Evolutionary conservation across 306 rosid genomes (phyloP).

Genomic region (Prunus armeniaca): DNA sequence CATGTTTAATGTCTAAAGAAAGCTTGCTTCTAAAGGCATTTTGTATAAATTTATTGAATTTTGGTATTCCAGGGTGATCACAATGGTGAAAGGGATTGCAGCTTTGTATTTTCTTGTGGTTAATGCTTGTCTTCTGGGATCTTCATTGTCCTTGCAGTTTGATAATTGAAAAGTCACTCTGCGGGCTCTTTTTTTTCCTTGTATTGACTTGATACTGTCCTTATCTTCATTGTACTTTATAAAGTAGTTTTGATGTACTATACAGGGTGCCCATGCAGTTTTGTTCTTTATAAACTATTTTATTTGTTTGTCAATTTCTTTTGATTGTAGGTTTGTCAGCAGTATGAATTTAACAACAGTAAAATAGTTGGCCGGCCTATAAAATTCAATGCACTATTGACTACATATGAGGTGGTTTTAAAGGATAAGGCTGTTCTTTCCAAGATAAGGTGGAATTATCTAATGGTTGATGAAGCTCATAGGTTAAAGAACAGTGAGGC

Average conservation of each 20-base stretch:
- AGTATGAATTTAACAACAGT: conserved; percentile 76
- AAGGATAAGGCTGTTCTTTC: conserved; percentile 94
- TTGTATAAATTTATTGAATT: neutral
- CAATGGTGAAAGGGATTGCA: neutral
- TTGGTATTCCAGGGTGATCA: neutral
- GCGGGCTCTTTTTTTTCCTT: neutral
- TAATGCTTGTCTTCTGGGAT: neutral
- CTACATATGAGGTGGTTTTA: conserved; percentile 94
- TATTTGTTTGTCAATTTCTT: neutral
- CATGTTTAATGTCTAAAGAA: neutral
- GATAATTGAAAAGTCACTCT: neutral
- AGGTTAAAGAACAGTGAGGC: conserved; percentile 99
- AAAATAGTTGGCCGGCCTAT: conserved; percentile 73
- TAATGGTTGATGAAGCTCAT: conserved; percentile 99
- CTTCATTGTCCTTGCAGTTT: neutral
- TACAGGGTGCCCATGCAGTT: neutral
- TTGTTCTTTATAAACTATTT: neutral
- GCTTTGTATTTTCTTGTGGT: neutral
- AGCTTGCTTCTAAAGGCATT: neutral
- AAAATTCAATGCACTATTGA: conserved; percentile 79
- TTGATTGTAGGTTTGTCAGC: conserved; percentile 90
- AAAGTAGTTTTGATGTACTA: no score
- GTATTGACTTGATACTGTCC: neutral
- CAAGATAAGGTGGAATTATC: conserved; percentile 89
- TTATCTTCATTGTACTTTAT: neutral